Evolutionary conservation across 2,329 filamentous ascomycete species (phyloP), one percentile per base, ranked within the genome.

Genomic region (Thelonectria rubi): DNA sequence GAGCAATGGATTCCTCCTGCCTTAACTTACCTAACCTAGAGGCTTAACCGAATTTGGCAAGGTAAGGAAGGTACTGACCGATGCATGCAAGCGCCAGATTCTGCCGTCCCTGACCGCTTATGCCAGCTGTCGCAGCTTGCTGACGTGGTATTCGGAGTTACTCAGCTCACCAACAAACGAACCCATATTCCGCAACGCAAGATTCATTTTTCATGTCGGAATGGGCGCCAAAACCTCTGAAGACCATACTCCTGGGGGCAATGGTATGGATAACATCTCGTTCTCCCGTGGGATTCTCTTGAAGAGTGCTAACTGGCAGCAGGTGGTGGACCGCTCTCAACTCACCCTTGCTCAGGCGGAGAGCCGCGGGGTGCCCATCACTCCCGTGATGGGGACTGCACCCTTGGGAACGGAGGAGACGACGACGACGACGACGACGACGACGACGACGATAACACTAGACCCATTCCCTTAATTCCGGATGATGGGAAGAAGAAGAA

Each of bases 171-270:
- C 26, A 30, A 30, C 26, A 5, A 8, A 30, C 26, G 10, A 30
- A 30, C 4, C 26, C 26, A 30, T 30, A 30, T 30, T 30, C 26
- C 10, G 26, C 26, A 15, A 37, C 34, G 50, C 20, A 65, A 64
- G n/a, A 52, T 17, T 40, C 32, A 61, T 55, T 52, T 58, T 67
- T 68, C 63, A 73, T 73, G 71, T 70, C 68, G 71, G 65, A 58
- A 80, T 80, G 78, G 78, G 78, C 57, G 77, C 78, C 47, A 79
- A 78, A 67, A 78, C 74, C 60, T 72, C 70, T 34, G 76, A 79
- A 71, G 69, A 78, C 50, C 72, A 79, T 46, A 65, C 63, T 53
- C 75, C 69, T 21, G 65, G 67, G 49, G 65, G 70, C 55, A 65
- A 76, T 67, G 72, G 77, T 79, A 75, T 24, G 48, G 10, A 46